A percentile compares a stretch with the other conserved stretches of the same genome.
phyloP scores from a whole-genome alignment of 805 yeast species.

The Candida ponderosae region DNA sequence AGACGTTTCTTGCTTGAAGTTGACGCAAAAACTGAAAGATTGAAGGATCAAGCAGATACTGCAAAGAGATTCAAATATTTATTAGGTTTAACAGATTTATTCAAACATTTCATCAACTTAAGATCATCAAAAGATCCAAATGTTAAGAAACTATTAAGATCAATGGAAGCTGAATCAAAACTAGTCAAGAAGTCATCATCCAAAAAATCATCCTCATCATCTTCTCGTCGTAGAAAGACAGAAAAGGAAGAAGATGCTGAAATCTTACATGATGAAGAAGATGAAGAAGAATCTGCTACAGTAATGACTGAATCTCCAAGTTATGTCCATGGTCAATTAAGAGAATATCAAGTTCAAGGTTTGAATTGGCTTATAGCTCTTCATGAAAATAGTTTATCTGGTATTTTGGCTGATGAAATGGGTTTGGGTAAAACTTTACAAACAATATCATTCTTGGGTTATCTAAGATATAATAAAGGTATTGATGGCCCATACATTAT shows the following conservation, averaged over 20 bases:
- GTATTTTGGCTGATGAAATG: conserved; percentile 97
- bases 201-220: conserved; percentile 12
- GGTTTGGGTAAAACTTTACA: conserved; percentile 95
- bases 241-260: conserved; percentile 97
- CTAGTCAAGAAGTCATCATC: conserved; percentile 23
- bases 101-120: conserved; percentile 79
- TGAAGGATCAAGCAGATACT: conserved; percentile 54
- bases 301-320: conserved; percentile 84
- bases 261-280: conserved; percentile 73
- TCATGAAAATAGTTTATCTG: conserved; percentile 82
- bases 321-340: conserved; percentile 64
- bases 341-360: conserved; percentile 94
- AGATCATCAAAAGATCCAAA: conserved; percentile 73
- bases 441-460: conserved; percentile 88
- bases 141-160: conserved; percentile 52
- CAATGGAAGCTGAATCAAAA: conserved; percentile 43
- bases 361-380: conserved; percentile 88
- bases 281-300: conserved; percentile 51
- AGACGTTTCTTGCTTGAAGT: conserved; percentile 38
- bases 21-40: conserved; percentile 53
- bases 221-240: conserved; percentile 67
- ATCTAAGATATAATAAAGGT: conserved; percentile 66
- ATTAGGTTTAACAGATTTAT: conserved; percentile 74
- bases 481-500: conserved; percentile 88
- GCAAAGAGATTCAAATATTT: conserved; percentile 75